Evolutionary conservation across 257 asterid genomes (phyloP).

Genomic region (Lycium ferocissimum): DNA sequence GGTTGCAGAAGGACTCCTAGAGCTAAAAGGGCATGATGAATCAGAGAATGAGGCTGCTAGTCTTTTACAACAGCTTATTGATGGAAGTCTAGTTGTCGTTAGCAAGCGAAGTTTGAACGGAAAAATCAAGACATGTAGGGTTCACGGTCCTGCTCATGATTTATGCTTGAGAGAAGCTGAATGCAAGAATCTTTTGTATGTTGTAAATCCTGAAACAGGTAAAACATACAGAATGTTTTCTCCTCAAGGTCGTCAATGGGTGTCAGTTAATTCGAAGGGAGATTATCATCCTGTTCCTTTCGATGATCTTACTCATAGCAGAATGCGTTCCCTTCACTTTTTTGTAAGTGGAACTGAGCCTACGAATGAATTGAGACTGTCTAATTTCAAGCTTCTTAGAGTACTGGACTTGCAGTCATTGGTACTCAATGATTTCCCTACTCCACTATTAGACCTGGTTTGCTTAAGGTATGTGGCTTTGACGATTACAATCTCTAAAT

Average conservation of each 20-base stretch:
- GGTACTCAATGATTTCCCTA: background rate
- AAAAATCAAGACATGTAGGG: constrained; percentile 25
- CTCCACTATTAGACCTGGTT: background rate
- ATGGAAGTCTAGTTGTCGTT: constrained; percentile 36
- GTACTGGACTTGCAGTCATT: background rate
- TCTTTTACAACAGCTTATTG: constrained; percentile 27
- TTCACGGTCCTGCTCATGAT: constrained; percentile 37
- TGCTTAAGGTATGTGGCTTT: background rate
- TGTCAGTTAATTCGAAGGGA: background rate
- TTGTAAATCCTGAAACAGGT: background rate
- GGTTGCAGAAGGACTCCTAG: constrained; percentile 35
- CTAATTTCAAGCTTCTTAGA: background rate
- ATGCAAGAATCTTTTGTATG: background rate
- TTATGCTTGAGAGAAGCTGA: constrained; percentile 33
- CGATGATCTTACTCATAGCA: background rate
- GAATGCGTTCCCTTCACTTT: background rate
- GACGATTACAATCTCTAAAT: background rate
- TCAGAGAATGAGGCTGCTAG: constrained; percentile 27
- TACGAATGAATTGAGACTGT: too few species aligned
- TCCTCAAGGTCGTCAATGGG: background rate
- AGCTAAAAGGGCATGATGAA: background rate
- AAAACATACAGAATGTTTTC: too few species aligned
- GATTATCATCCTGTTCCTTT: background rate
- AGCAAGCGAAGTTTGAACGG: constrained; percentile 18
- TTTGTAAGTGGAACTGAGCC: too few species aligned